Percentiles rank a stretch among this genome's conserved stretches.
phyloP scores from a whole-genome alignment of 2,329 filamentous ascomycete genomes.

The Ophiocordyceps robertsii region DNA sequence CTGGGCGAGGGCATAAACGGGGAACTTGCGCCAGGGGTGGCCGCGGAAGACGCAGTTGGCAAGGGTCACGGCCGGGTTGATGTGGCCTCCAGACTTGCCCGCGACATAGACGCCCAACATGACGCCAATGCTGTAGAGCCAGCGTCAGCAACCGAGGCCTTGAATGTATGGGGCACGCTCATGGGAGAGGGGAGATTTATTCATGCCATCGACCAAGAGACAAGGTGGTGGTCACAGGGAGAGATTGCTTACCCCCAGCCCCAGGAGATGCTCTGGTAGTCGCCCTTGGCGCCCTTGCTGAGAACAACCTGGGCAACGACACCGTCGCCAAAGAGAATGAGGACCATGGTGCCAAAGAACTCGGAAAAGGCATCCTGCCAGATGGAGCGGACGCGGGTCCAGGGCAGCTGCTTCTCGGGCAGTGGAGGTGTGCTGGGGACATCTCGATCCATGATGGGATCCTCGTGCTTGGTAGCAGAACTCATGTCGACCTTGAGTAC shows the following conservation, averaged over 20 bases:
- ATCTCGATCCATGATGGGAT: conserved; percentile 5
- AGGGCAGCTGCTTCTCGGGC: conserved; percentile 20
- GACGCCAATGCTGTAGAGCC: conserved; percentile 37
- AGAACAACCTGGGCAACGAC: conserved; percentile 57
- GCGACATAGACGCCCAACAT: conserved; percentile 58
- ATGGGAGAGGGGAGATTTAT: too few species aligned
- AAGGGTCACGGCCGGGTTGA: conserved; percentile 60
- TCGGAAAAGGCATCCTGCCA: conserved; percentile 50
- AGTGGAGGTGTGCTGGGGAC: conserved; percentile 6
- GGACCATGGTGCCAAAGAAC: conserved; percentile 54
- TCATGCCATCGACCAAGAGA: too few species aligned
- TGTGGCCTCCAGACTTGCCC: conserved; percentile 51
- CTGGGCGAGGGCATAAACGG: conserved; percentile 53
- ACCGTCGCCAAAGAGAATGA: conserved; percentile 59
- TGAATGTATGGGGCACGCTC: too few species aligned
- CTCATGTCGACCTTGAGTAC: conserved; percentile 19
- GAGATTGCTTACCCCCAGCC: conserved; percentile 29
- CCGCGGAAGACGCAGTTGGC: conserved; percentile 55
- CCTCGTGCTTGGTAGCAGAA: conserved; percentile 7
- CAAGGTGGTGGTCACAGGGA: too few species aligned
- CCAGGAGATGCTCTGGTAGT: conserved; percentile 35
- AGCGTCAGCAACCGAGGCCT: neutral
- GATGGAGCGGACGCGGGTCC: conserved; percentile 37
- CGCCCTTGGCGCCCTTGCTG: conserved; percentile 32
- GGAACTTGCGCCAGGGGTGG: conserved; percentile 56